Evolutionary conservation across 2,329 filamentous ascomycete species (phyloP), one percentile per base, ranked within the genome.

Genomic region (Lithohypha guttulata): DNA sequence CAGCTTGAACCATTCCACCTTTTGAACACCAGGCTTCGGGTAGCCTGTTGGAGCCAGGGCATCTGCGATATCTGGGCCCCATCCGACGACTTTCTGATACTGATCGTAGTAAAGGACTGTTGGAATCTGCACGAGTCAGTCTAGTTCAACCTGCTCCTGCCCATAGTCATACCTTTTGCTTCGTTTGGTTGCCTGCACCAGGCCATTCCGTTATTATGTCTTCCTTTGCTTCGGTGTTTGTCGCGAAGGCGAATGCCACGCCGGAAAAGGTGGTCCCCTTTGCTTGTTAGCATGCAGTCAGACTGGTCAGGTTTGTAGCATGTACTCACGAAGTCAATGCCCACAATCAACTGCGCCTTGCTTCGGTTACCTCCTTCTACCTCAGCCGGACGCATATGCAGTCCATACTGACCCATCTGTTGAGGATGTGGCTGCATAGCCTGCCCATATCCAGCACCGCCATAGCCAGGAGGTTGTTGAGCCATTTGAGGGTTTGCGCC

Each of bases 151-250:
- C 9, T n/a, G 3, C 7, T n/a, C 4, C 6, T 20, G 15, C n/a
- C 3, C 17, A 20, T 35, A 9, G 21, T 39, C 46, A 45, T 60
- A 93, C 89, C 81, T 98, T 98, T 66, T 98, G 91, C 67, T 96
- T 96, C 35, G 91, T 94, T 61, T 94, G 89, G 41, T 91, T 95
- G 51, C 91, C 91, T 23, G 91, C 87, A 52, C 91, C 91, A 18
- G 91, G 91, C 91, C 91, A 98, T 66, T 98, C 91, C 47, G 89
- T 93, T 54, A 98, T 98, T 54, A 96, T 96, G 61, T 96, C 89
- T 64, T 96, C 91, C 61, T 94, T 93, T 44, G 87, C 86, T 63
- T 95, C 87, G 52, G 89, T 93, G 65, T 95, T 95, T 44, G 89
- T 95, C 45, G 87, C 87, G 64, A 84, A 84, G 29, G 79, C 79